Conservation (phyloP, 495 filamentous ascomycete species). For the Neurospora sp. region DNA sequence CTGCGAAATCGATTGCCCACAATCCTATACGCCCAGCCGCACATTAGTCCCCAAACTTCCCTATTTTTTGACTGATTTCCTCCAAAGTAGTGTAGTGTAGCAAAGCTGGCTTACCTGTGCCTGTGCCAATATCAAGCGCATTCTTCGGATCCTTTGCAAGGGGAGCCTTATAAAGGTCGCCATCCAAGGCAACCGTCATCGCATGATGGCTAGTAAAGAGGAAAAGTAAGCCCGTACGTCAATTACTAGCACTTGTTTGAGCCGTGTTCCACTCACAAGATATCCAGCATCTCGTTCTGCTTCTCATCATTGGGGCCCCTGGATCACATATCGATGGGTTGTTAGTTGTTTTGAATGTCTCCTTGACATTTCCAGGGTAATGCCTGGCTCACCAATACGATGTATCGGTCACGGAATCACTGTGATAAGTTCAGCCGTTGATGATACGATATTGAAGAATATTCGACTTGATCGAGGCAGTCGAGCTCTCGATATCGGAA, state of each 20-base stretch:
- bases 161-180: conserved; percentile 48
- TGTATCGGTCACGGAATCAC: conserved; percentile 12
- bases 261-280: conserved; percentile 17
- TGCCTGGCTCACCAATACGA: conserved; percentile 19
- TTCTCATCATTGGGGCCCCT: conserved; percentile 26
- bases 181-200: conserved; percentile 36
- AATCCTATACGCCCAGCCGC: conserved; percentile 13
- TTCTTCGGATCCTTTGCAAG: conserved; percentile 34
- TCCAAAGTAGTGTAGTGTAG: background rate
- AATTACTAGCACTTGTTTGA: background rate
- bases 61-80: background rate
- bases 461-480: conserved; percentile 33
- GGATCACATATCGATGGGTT: background rate
- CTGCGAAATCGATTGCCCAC: conserved; percentile 35
- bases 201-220: conserved; percentile 21
- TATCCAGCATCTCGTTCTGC: conserved; percentile 31
- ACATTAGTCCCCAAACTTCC: background rate
- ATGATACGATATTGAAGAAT: conserved; percentile 34
- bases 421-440: conserved; percentile 31
- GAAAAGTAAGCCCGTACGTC: background rate
- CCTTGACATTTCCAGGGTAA: background rate
- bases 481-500: conserved; percentile 27
- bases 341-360: background rate
- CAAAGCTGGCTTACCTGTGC: conserved; percentile 25
- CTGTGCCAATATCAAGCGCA: conserved; percentile 57